These are phyloP conservation scores for Prunus armeniaca DNA, from an alignment of 306 rosid genomes.

Conservation along the genomic window DNA sequence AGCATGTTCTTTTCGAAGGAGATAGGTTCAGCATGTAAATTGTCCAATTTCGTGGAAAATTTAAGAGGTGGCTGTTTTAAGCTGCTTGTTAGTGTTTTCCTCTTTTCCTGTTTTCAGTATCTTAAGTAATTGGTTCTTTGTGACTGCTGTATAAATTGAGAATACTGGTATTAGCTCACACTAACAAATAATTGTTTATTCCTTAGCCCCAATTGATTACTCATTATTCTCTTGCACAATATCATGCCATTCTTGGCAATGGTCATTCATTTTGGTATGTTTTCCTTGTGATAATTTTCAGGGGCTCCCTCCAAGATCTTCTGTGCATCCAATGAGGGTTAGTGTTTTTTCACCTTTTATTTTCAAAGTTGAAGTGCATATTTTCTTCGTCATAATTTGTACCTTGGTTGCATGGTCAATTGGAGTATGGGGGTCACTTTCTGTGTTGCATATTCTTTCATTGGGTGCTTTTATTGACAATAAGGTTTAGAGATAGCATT, in stretches of 20 bases:
- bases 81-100: no score
- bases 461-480: constrained; percentile 3
- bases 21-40: constrained; percentile 11
- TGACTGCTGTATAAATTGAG: background rate
- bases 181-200: constrained; percentile 7
- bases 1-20: background rate
- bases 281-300: constrained; percentile 42
- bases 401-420: background rate
- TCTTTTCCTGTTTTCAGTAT: background rate
- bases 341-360: constrained; percentile 8
- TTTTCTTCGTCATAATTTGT: background rate
- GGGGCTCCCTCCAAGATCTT: constrained; percentile 98
- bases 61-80: no score
- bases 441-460: background rate
- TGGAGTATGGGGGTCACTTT: background rate
- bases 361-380: background rate
- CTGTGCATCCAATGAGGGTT: constrained; percentile 99
- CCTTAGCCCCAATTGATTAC: background rate
- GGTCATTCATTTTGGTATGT: constrained; percentile 4
- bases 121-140: background rate
- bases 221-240: background rate
- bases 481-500: background rate
- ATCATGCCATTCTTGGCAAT: background rate
- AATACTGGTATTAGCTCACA: background rate
- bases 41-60: background rate